Base-by-base conservation (phyloP, 495 filamentous ascomycete genomes). In the Aspergillus avenaceus region DNA sequence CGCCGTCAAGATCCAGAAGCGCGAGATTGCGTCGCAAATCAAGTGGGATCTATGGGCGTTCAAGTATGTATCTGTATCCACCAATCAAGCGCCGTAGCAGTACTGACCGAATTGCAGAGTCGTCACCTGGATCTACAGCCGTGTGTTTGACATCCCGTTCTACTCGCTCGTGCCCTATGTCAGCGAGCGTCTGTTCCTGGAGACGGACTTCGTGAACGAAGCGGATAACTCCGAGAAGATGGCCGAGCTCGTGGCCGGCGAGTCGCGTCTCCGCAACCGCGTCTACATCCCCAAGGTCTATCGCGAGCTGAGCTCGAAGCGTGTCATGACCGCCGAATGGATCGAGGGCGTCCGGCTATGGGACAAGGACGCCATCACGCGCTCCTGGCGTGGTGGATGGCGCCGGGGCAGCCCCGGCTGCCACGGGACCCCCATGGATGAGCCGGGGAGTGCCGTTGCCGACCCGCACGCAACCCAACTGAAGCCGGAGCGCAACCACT, bases 301-400 rank as follows among this genome's bases (percentile, higher is more conserved):
- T 64, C 78, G 82, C 9, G 88, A 93, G 41, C 77, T 96, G 22
- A 90, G 83, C 57, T 91, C 88, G 8, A 85, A 76, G 55, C 81
- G 93, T 18, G 84, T 98, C 16, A 85, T 98, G 75, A 95, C 93
- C 2, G 89, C 93, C 2, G 92, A 98, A 62, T 98, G 93, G 93
- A 90, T 98, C 43, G 93, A 98, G 65, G 92, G 92, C 14, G 81
- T 96, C 2, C 78, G 90, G 16, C 74, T 98, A 7, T 95, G 90
- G 86, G 90, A 97, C 52, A 95, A 91, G 56, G 80, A 86, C 2
- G 72, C 84, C 16, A 83, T 96, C 53, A 85, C 79, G 0, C 72
- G 74, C 8, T 71, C 78, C 2, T 97, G 93, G 91, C 63, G 80
- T 26, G 90, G 90, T 19, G 87, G 88, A 18, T 80, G 82, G 73